These are phyloP conservation scores for Ramaria sp. DNA, from an alignment of 768 basidiomycete species.

Conservation along the genomic window DNA sequence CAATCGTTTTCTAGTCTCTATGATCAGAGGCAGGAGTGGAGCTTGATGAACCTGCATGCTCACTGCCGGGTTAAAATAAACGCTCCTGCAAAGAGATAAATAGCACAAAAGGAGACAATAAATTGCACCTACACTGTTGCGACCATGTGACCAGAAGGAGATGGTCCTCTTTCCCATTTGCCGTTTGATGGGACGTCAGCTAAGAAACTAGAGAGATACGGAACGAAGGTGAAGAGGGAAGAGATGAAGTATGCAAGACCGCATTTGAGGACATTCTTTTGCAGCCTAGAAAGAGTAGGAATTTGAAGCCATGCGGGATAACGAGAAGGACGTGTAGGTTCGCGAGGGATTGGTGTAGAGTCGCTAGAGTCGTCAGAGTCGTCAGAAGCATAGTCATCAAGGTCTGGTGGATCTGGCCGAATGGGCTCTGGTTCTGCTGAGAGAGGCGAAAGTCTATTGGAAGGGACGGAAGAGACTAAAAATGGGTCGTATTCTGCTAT, in stretches of 20 bases:
- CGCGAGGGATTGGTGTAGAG: not conserved
- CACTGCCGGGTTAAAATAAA: constrained; percentile 82
- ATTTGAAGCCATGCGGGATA: not conserved
- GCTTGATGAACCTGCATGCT: not conserved
- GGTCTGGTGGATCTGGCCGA: not conserved
- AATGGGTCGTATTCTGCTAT: not conserved
- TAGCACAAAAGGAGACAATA: not conserved
- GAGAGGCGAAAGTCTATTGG: not conserved
- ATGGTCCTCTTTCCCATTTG: constrained; percentile 39
- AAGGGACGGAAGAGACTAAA: not conserved
- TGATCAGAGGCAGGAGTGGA: not conserved
- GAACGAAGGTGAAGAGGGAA: constrained; percentile 87
- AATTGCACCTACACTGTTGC: constrained; percentile 69
- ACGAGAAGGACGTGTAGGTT: not conserved
- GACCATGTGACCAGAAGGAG: constrained; percentile 82
- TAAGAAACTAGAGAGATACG: constrained; percentile 58
- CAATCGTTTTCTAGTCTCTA: constrained; percentile 52
- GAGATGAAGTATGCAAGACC: constrained; percentile 82
- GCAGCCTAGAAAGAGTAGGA: constrained; percentile 30
- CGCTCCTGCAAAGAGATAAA: constrained; percentile 35
- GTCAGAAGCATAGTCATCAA: not conserved
- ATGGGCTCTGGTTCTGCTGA: not conserved
- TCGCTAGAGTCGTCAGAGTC: constrained; percentile 2
- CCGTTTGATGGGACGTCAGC: constrained; percentile 46
- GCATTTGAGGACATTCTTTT: constrained; percentile 75